Conservation (phyloP, 2,329 filamentous ascomycete species). For the Colletotrichum musae region DNA sequence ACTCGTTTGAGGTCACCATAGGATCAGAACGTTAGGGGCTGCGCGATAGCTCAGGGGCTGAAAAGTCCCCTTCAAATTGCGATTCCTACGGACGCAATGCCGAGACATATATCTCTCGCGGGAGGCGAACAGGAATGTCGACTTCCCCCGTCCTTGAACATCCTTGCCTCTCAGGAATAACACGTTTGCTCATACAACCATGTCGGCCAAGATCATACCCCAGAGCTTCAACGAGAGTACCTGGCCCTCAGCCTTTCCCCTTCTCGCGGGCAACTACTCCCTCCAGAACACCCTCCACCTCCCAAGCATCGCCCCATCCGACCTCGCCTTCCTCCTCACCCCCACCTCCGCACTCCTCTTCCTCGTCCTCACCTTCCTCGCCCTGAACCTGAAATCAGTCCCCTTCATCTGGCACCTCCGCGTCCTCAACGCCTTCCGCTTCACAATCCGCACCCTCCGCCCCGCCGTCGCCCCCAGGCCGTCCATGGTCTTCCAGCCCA, state of each 20-base stretch:
- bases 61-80: not conserved
- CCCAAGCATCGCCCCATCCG: not conserved
- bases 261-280: not conserved
- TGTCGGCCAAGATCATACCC: not conserved
- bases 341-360: not conserved
- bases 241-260: not conserved
- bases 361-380: not conserved
- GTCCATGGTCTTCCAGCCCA: conserved; percentile 68
- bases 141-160: not conserved
- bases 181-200: not conserved
- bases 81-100: not conserved
- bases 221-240: not conserved
- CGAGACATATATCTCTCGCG: conserved; percentile 3
- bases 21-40: not conserved
- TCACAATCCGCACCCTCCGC: conserved; percentile 18
- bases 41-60: not conserved
- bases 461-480: not conserved
- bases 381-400: conserved; percentile 5
- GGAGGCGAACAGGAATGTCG: too few relatives aligned
- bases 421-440: conserved; percentile 22
- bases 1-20: not conserved
- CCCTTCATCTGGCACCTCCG: conserved; percentile 21
- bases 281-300: not conserved
- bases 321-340: not conserved
- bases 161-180: not conserved